Base-by-base conservation (phyloP, 1,284 basidiomycete species). In the Melampsora larici-populina region DNA sequence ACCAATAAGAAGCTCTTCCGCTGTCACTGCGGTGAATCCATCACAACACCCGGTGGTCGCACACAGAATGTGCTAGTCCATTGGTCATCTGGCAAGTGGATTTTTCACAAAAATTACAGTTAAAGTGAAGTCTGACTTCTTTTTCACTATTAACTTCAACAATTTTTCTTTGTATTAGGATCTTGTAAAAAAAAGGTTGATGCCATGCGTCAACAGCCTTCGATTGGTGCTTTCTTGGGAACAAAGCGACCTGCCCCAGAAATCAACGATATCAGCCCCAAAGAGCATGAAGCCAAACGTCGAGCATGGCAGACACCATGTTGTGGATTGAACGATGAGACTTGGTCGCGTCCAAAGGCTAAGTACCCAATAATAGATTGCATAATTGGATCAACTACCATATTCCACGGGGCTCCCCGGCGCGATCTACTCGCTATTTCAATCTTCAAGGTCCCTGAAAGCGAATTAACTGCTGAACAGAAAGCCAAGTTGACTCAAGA, bases 31-130 rank as follows among this genome's bases (percentile, higher is more conserved):
- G 36, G 36, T 3, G 36, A 24, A n/a, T 43, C 31, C 18, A 60
- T 71, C 46, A 1, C 48, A 7, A 13, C 62, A 9, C 33, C 69
- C 21, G 26, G 62, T 60, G 69, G 69, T 6, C 18, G 18, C 40
- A 60, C 55, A 36, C 55, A 71, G 48, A 71, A 62, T 71, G 36
- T 62, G 58, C n/a, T 60, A 46, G 49, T 60, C n/a, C 55, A 71
- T 46, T 71, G 69, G 55, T 7, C 36, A 71, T 58, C 69, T 13
- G 31, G 55, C 62, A 26, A 4, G 55, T 71, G 13, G n/a, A 3
- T 36, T 36, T 36, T 36, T 36, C 36, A 36, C 9, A 36, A 36
- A 9, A 3, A 36, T 36, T 36, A 3, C 36, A 36, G 36, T 36
- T 9, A 36, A 36, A 9, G 36, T 36, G 36, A 9, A 4, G 3